Base-by-base conservation (phyloP, 441 rosid species). In the Populus hybrid region DNA sequence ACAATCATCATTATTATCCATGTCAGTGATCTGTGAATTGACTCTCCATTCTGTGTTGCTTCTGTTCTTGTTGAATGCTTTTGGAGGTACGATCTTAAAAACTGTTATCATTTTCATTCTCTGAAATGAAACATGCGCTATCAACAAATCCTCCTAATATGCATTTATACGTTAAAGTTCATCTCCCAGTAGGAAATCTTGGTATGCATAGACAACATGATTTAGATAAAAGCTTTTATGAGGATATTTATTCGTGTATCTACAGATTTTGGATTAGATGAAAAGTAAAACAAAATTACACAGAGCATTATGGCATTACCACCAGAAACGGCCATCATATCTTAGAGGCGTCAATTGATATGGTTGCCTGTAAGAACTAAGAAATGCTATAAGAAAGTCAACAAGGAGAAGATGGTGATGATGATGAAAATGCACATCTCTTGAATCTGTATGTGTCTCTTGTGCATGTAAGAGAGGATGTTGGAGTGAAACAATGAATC, bases 61-160 rank as follows among this genome's bases (percentile, higher is more conserved):
- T 85, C 59, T 83, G 73, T 69, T 76, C 29, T 56, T 59, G 42
- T 21, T 64, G 53, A 36, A 64, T 72, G 75, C 36, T 74, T 65
- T 81, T 29, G 23, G 56, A 78, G 75, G 53, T 61, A 61, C 70
- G 53, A 20, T 80, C 76, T 64, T 45, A 73, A 59, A 53, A 40
- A 53, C 31, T 74, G 66, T 66, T n/a, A 31, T 72, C 67, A 64
- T 40, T 65, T 74, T 73, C 66, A 12, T 50, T 73, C 35, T 76
- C 40, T 71, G 67, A 53, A 68, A 77, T 74, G 79, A 69, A 75
- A 77, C 80, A 79, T 73, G 63, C 80, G 53, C 66, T 68, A 69
- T 67, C 61, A 74, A 76, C 70, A 72, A 83, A 50, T 35, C 69
- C 45, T 7, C 76, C 71, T 31, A 61, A 20, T 64, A 70, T 70